Evolutionary conservation across 352 stramenopile genomes (phyloP).

Genomic region (Globisporangium rhizosaccharum): DNA sequence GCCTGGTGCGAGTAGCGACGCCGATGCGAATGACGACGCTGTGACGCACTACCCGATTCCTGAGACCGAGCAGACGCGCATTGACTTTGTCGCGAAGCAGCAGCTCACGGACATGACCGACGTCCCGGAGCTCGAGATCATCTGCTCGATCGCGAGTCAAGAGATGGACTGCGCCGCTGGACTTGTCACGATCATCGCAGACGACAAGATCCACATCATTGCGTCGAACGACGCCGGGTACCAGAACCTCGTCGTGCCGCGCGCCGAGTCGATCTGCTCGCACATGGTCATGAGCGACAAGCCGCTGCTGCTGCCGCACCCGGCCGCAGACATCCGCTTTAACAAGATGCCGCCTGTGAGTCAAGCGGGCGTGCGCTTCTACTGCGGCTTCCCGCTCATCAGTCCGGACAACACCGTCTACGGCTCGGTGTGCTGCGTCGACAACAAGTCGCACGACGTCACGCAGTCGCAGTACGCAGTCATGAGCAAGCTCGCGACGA

Average conservation of each 20-base stretch:
- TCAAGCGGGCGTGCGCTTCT: conserved; percentile 34
- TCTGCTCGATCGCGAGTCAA: conserved; percentile 46
- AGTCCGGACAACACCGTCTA: conserved; percentile 28
- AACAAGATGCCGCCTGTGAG: conserved; percentile 25
- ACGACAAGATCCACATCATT: conserved; percentile 34
- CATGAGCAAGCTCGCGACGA: conserved; percentile 28
- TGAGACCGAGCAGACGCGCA: conserved; percentile 27
- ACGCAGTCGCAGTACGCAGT: conserved; percentile 38
- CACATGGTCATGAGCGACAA: conserved; percentile 48
- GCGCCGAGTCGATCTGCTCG: conserved; percentile 44
- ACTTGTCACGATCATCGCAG: conserved; percentile 39
- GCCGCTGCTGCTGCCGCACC: conserved; percentile 41
- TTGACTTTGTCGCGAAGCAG: conserved; percentile 20
- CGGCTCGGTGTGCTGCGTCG: conserved; percentile 42
- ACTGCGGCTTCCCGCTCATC: conserved; percentile 47
- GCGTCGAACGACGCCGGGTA: conserved; percentile 27
- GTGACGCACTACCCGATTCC: conserved; percentile 22
- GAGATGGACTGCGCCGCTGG: conserved; percentile 34
- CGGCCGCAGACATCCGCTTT: conserved; percentile 51
- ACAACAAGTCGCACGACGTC: conserved; percentile 30
- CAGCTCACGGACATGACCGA: conserved; percentile 24
- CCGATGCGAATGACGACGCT: conserved; percentile 13
- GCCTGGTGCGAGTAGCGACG: conserved; percentile 10
- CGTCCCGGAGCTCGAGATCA: conserved; percentile 47
- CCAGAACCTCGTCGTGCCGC: conserved; percentile 23